A percentile compares a stretch with the other conserved stretches of the same genome.
phyloP scores from a whole-genome alignment of 345 rosid genomes.

The Acer negundo region DNA sequence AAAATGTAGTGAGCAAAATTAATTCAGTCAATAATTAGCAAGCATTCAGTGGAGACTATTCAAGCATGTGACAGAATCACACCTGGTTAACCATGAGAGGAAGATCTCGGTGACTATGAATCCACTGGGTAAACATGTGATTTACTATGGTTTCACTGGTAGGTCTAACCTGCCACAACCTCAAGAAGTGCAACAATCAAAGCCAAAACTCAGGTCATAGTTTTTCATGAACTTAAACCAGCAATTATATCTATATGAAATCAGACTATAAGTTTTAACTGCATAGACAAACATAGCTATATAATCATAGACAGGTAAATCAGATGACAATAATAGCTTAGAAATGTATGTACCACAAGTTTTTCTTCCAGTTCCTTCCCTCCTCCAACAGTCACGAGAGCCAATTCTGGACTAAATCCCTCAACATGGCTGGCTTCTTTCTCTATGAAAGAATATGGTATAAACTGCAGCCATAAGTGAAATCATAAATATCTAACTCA shows the following conservation, averaged over 20 bases:
- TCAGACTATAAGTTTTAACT: conserved; percentile 2
- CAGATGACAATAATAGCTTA: not conserved
- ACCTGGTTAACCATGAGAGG: conserved; percentile 98
- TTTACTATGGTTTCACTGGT: conserved; percentile 95
- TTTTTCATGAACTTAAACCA: conserved; percentile 25
- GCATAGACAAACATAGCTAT: conserved; percentile 6
- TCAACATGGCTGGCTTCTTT: conserved; percentile 97
- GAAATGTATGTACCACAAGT: conserved; percentile 71
- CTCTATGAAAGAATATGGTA: conserved; percentile 96
- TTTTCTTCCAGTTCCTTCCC: conserved; percentile 96
- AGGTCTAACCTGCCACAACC: conserved; percentile 98
- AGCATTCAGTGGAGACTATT: not conserved
- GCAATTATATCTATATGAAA: conserved; percentile 10
- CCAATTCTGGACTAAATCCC: conserved; percentile 93
- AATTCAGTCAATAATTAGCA: not conserved
- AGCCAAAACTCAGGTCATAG: conserved; percentile 59
- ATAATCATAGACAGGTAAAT: conserved; percentile 13
- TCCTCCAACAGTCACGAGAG: conserved; percentile 87
- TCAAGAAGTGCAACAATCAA: conserved; percentile 72
- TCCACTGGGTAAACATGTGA: conserved; percentile 98
- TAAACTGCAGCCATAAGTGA: conserved; percentile 53
- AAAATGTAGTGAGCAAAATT: not conserved
- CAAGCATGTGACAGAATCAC: not conserved
- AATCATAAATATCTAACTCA: conserved; percentile 11
- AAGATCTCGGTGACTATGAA: conserved; percentile 91